Base-by-base conservation (phyloP, 2,329 filamentous ascomycete species). In the Apiospora aurea region DNA sequence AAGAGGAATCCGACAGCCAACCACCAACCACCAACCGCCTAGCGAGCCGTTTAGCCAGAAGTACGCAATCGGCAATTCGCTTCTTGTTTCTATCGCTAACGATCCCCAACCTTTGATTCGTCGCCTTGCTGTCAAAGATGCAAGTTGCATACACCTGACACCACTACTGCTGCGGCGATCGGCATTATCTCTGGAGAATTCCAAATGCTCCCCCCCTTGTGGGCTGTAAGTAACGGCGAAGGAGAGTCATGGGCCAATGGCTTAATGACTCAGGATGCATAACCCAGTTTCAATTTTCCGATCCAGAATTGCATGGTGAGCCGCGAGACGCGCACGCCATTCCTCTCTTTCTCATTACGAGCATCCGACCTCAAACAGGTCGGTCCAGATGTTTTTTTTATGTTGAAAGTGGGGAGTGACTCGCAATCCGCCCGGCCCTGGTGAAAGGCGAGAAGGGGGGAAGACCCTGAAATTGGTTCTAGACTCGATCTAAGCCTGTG, bases 251-350 rank as follows among this genome's bases (percentile, higher is more conserved):
- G 34, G 34, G 57, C 34, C 57, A 64, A 41, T 41, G 34, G 34
- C 57, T 21, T 38, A 41, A 38, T 41, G 57, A 64, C 57, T 64
- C 57, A 34, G 49, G 57, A 21, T 41, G 57, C 57, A 64, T 64
- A 64, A 38, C 38, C 57, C 57, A 64, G 57, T 64, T 64, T 64
- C 57, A 64, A 64, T 64, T 64, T 64, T 41, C 57, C 57, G 57
- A 64, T 64, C 57, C 29, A 41, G 57, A 64, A 41, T 64, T 64
- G 18, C 57, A 64, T 64, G 18, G 8, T 41, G 10, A 41, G 34
- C 57, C 57, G 57, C 57, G 57, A 64, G 57, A 64, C 34, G 57
- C 57, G 57, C 57, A 64, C 57, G 18, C 29, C 57, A 38, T 38
- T 38, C 34, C 14, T 41, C 24, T 8, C 34, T 4, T 21, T 11